Evolutionary conservation across 2,329 filamentous ascomycete species (phyloP).

Genomic region (Calonectria pteridis): DNA sequence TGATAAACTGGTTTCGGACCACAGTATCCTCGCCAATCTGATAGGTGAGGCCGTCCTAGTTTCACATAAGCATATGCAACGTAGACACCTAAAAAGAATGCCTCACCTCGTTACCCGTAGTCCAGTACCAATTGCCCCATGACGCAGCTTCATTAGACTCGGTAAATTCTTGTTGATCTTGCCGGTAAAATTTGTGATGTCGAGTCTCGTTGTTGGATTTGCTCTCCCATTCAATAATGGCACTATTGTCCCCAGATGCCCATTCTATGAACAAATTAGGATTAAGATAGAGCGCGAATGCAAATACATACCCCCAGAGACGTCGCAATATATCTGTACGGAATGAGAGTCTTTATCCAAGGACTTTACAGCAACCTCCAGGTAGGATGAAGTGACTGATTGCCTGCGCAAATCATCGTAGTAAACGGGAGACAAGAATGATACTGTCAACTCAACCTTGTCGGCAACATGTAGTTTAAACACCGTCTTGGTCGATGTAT

Average conservation of each 20-base stretch:
- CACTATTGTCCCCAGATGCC: constrained; percentile 71
- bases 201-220: constrained; percentile 62
- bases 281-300: neutral
- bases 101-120: constrained; percentile 53
- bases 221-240: constrained; percentile 73
- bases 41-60: constrained; percentile 64
- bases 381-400: constrained; percentile 78
- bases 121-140: constrained; percentile 86
- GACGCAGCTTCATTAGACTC: constrained; percentile 79
- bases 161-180: constrained; percentile 74
- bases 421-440: constrained; percentile 80
- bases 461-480: constrained; percentile 75
- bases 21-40: constrained; percentile 75
- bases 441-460: constrained; percentile 73
- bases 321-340: constrained; percentile 79
- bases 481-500: constrained; percentile 79
- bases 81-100: too few relatives aligned
- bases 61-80: neutral
- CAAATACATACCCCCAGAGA: constrained; percentile 56
- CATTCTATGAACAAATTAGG: constrained; percentile 67
- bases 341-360: constrained; percentile 72
- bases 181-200: constrained; percentile 74
- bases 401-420: constrained; percentile 75
- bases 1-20: constrained; percentile 76
- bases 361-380: constrained; percentile 73